Evolutionary conservation across 2,329 filamentous ascomycete species (phyloP).

Genomic region (Clonostachys rosea): DNA sequence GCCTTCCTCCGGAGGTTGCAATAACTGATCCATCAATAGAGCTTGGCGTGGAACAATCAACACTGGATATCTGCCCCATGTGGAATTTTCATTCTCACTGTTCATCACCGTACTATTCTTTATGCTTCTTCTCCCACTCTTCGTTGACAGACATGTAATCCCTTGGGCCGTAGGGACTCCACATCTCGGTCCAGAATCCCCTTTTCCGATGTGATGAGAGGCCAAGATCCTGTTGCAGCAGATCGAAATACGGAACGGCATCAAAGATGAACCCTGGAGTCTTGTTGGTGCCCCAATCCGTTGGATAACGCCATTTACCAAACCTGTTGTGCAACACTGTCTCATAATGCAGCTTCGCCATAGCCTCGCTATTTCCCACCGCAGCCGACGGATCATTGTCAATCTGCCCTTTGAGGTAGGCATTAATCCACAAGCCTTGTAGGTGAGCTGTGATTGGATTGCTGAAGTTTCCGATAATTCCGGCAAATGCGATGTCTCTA

Average conservation of each 20-base stretch:
- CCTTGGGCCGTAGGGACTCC: background rate
- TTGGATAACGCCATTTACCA: constrained; percentile 64
- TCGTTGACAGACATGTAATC: constrained; percentile 1
- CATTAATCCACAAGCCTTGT: constrained; percentile 49
- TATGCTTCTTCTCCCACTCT: background rate
- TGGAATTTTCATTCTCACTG: no score
- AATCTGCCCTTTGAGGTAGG: constrained; percentile 50
- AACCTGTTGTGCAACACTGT: constrained; percentile 63
- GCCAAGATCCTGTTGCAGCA: constrained; percentile 62
- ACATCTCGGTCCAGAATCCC: background rate
- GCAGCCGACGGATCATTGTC: constrained; percentile 13
- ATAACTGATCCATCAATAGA: no score
- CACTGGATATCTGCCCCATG: no score
- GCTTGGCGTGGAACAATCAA: no score
- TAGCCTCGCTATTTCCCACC: constrained; percentile 11
- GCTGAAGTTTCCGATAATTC: constrained; percentile 21
- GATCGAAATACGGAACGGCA: constrained; percentile 48
- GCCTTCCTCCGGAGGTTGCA: no score
- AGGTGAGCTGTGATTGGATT: constrained; percentile 24
- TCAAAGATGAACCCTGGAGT: constrained; percentile 56
- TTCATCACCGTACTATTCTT: background rate
- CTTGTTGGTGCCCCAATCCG: constrained; percentile 54
- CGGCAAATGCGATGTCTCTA: constrained; percentile 21
- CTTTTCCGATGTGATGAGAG: constrained; percentile 26
- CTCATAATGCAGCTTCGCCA: constrained; percentile 37